Percentiles rank a stretch among this genome's conserved stretches.
These are phyloP conservation scores for Pseudognaphalium luteoalbum DNA, from an alignment of 129 eudicot genomes.

Conservation along the genomic window DNA sequence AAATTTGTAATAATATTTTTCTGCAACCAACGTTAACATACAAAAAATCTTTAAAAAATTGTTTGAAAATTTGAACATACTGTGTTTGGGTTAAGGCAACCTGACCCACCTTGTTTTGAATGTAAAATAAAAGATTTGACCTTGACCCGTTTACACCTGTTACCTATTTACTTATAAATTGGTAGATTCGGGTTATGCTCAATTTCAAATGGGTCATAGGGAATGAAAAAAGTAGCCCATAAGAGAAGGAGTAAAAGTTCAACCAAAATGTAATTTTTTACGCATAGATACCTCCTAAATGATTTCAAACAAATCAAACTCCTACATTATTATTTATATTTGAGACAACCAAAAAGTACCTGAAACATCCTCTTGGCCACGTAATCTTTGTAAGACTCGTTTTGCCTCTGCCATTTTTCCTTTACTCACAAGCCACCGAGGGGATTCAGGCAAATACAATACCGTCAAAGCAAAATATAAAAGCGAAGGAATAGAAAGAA, in stretches of 20 bases:
- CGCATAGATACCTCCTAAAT: background rate
- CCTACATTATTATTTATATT: background rate
- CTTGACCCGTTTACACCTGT: too few relatives aligned
- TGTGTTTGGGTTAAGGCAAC: too few relatives aligned
- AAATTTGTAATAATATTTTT: too few relatives aligned
- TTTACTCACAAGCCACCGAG: constrained; percentile 68
- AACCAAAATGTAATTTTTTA: background rate
- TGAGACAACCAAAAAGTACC: constrained; percentile 30
- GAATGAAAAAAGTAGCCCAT: too few relatives aligned
- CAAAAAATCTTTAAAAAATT: too few relatives aligned
- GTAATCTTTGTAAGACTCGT: constrained; percentile 50
- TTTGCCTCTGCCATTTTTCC: constrained; percentile 62
- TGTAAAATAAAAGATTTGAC: too few relatives aligned
- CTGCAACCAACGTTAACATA: too few relatives aligned
- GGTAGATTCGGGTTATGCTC: background rate
- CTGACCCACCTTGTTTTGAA: too few relatives aligned
- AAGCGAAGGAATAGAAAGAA: constrained; percentile 49
- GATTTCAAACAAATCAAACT: background rate
- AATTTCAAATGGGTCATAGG: background rate
- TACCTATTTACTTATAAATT: background rate
- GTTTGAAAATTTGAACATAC: too few relatives aligned
- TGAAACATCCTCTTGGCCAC: constrained; percentile 55
- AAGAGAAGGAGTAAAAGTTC: too few relatives aligned
- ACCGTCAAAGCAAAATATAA: constrained; percentile 45
- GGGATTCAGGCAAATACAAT: constrained; percentile 58